Conservation (phyloP, 2,329 filamentous ascomycete species). For the Nemania sp. region DNA sequence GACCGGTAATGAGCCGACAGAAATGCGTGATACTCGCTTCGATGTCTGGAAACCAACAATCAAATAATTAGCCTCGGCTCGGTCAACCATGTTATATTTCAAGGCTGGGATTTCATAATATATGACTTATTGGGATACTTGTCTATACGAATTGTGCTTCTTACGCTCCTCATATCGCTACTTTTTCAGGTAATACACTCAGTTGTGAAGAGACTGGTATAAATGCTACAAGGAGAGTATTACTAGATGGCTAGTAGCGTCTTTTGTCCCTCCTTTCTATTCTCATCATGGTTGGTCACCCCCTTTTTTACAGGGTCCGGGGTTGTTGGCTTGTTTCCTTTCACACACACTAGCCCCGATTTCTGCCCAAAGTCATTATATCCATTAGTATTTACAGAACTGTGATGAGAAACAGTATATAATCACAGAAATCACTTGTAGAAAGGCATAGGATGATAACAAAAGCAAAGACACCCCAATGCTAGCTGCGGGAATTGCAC, state of each 20-base stretch:
- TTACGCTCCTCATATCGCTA: neutral
- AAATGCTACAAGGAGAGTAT: neutral
- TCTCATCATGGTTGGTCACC: neutral
- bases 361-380: neutral
- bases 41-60: neutral
- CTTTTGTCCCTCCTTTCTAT: neutral
- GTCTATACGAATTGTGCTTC: neutral
- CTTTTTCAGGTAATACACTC: neutral
- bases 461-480: neutral
- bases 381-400: neutral
- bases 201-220: neutral
- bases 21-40: neutral
- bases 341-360: neutral
- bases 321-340: neutral
- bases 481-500: neutral
- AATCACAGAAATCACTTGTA: neutral
- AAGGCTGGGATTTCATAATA: neutral
- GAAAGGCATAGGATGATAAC: neutral
- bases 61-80: neutral
- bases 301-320: neutral
- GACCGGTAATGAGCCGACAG: neutral
- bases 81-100: neutral
- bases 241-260: neutral
- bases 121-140: neutral
- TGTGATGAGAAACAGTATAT: neutral